Percentiles rank a stretch among this genome's conserved stretches.
Conservation (phyloP, 306 rosid genomes). For the Lablab purpureus region DNA sequence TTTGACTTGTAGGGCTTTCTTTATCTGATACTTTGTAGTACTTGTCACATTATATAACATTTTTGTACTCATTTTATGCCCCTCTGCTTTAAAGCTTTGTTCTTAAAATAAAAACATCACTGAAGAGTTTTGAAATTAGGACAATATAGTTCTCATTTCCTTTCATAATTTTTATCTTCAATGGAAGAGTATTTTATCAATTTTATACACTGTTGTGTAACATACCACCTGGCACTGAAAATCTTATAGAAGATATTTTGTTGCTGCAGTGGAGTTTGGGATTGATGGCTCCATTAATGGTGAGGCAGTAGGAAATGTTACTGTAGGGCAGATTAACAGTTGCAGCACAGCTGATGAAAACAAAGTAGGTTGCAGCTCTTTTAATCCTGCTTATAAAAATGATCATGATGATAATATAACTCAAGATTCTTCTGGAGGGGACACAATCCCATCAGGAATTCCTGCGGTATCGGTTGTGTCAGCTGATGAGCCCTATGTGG, state of each 20-base stretch:
- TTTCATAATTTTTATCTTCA: conserved; percentile 14
- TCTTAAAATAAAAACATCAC: neutral
- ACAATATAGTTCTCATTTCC: neutral
- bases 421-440: conserved; percentile 63
- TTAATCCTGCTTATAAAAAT: conserved; percentile 68
- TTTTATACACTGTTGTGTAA: conserved; percentile 17
- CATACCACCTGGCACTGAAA: conserved; percentile 25
- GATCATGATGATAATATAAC: conserved; percentile 62
- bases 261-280: conserved; percentile 87
- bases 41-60: neutral
- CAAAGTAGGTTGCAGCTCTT: conserved; percentile 68
- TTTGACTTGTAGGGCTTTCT: conserved; percentile 1
- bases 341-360: conserved; percentile 63
- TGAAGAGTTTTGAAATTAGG: conserved; percentile 23
- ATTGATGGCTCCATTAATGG: conserved; percentile 63
- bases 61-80: neutral
- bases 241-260: conserved; percentile 37
- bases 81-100: neutral
- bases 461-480: conserved; percentile 58
- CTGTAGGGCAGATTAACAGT: conserved; percentile 49
- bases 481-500: conserved; percentile 85
- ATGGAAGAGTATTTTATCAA: neutral
- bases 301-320: conserved; percentile 61
- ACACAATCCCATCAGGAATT: conserved; percentile 54
- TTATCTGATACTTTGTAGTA: conserved; percentile 23